Base-by-base conservation (phyloP, 2,329 filamentous ascomycete species). In the Westerdykella sp. region DNA sequence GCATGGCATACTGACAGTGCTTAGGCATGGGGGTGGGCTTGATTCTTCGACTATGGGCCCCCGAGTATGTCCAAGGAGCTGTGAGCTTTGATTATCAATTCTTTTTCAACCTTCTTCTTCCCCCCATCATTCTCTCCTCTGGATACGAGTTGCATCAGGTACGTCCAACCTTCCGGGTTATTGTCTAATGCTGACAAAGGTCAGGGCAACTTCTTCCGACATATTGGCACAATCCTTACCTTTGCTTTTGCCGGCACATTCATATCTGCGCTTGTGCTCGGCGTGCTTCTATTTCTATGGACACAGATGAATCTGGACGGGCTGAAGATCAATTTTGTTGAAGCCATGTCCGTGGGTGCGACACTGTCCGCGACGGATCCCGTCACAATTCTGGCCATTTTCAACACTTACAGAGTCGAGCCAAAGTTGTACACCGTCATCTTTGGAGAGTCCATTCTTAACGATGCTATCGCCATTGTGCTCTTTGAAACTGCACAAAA, bases 81-180 rank as follows among this genome's bases (percentile, higher is more conserved):
- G 89, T 98, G 62, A 95, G 85, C 69, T 98, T 98, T 75, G 86
- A 97, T 73, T 96, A 96, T 67, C 90, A 97, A 65, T 95, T 97
- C 75, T 98, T 98, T 76, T 98, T 98, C 77, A 98, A 98, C 69
- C 80, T 98, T 37, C 80, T 98, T 11, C 85, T 98, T n/a, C 93
- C 93, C 31, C 93, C 93, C 44, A 98, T 98, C 64, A 98, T 98
- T 65, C 78, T 98, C 22, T 91, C 90, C 13, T 96, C 91, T 13
- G 93, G 93, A 42, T 98, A 97, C 71, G 93, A 98, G 69, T 71
- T 98, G 48, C 93, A 98, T 67, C 93, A 98, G 66, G 75, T 78
- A 43, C 44, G 70, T 41, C 10, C 25, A 9, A 35, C 21, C 14
- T n/a, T 23, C 22, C 13, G 14, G 11, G 18, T 5, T 18, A 41